Base-by-base conservation (phyloP, 2,329 filamentous ascomycete genomes). In the Claviceps cyperi region DNA sequence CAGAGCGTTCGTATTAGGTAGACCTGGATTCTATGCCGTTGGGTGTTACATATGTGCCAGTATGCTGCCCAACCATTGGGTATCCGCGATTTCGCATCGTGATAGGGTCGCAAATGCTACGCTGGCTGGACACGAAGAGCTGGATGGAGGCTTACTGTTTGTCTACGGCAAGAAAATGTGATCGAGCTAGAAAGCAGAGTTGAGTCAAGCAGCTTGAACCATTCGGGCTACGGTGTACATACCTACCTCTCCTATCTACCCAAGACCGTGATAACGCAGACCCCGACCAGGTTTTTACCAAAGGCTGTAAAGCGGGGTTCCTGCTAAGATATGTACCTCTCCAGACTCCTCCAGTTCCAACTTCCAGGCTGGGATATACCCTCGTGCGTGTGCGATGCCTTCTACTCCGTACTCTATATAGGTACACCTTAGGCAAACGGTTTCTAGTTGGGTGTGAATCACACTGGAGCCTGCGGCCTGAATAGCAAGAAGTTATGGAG, bases 31-130 rank as follows among this genome's bases (percentile, higher is more conserved):
- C 43, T 14, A 43, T n/a, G 24, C 38, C 36, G 46, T 24, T 43
- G 50, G 38, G 46, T 46, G 43, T n/a, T n/a, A n/a, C n/a, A 38
- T 49, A 44, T 48, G 28, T 38, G 48, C 24, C 36, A 41, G 24
- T 41, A 21, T 48, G 48, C 45, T 52, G 51, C 51, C 51, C 48
- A 48, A 52, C 41, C 36, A 50, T 48, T 50, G 51, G 51, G 43
- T 44, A 43, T 36, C 24, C 36, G 41, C 51, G 35, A 45, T 50
- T 52, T 48, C 9, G 45, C 44, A 50, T 52, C 48, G 35, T 47
- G 38, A 49, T 28, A 52, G 14, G 51, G 48, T 41, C 35, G 51
- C 51, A 50, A 47, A 50, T 45, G 48, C 44, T 48, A 44, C 47
- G 37, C 45, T 36, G 39, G 22, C 50, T 51, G 50, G 43, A 36